Evolutionary conservation across 2,329 filamentous ascomycete genomes (phyloP).

Genomic region (Fusarium nanum): DNA sequence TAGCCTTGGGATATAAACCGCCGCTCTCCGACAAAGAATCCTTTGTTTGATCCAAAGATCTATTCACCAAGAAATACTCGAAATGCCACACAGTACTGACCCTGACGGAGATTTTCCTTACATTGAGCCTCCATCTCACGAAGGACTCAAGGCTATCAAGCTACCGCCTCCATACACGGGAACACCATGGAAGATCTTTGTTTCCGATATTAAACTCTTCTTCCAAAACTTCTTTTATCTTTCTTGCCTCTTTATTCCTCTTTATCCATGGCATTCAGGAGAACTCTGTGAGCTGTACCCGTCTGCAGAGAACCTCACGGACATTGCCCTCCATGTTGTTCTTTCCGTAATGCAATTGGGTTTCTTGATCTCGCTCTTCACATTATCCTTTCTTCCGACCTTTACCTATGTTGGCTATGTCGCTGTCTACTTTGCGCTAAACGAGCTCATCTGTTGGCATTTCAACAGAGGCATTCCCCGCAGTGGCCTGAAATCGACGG

Average conservation of each 20-base stretch:
- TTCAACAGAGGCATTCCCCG: constrained; percentile 23
- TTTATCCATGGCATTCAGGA: constrained; percentile 7
- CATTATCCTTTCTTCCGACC: not conserved
- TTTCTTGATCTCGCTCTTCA: constrained; percentile 14
- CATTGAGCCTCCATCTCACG: constrained; percentile 14
- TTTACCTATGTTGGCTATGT: constrained; percentile 11
- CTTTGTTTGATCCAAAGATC: not conserved
- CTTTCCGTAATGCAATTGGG: constrained; percentile 7
- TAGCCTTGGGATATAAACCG: not conserved
- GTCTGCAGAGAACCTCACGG: constrained; percentile 7
- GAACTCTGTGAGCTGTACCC: constrained; percentile 20
- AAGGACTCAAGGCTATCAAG: constrained; percentile 7
- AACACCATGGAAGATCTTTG: constrained; percentile 14
- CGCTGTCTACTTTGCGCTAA: not conserved
- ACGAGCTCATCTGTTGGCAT: constrained; percentile 21
- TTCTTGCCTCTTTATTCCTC: constrained; percentile 11
- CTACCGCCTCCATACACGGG: constrained; percentile 25
- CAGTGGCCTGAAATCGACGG: constrained; percentile 17
- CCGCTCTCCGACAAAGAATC: not conserved
- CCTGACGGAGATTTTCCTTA: constrained; percentile 4
- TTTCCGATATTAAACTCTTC: constrained; percentile 16
- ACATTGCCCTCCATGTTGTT: constrained; percentile 10
- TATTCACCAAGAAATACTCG: not conserved
- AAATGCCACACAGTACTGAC: not conserved
- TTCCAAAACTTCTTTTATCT: constrained; percentile 17